Evolutionary conservation across 2,329 filamentous ascomycete species (phyloP).

Genomic region (Onygena corvina): DNA sequence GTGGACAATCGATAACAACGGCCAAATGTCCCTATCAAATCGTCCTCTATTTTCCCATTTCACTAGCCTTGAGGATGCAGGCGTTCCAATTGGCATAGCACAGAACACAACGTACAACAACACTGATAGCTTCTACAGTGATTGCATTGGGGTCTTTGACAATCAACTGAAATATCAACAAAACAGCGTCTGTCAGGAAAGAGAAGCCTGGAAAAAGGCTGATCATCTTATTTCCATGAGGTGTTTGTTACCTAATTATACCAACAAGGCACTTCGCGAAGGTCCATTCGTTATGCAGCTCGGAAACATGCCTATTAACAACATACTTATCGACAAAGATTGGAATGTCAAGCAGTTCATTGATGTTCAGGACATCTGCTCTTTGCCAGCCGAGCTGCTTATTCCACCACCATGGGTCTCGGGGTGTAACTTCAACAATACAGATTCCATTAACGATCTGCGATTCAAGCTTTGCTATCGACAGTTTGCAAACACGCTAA

Average conservation of each 20-base stretch:
- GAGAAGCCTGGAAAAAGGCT: constrained; percentile 9
- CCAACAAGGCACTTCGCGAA: constrained; percentile 19
- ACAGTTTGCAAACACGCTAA: constrained; percentile 11
- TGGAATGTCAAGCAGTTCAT: constrained; percentile 28
- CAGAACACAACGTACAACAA: constrained; percentile 17
- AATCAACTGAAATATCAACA: constrained; percentile 18
- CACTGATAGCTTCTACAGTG: constrained; percentile 18
- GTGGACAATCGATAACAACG: constrained; percentile 18
- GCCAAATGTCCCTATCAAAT: constrained; percentile 16
- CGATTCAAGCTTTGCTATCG: constrained; percentile 5
- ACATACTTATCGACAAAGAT: constrained; percentile 17
- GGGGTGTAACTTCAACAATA: constrained; percentile 8
- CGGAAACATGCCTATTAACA: constrained; percentile 28
- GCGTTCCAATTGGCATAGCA: constrained; percentile 18
- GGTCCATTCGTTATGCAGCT: constrained; percentile 27
- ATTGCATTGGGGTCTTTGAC: constrained; percentile 19
- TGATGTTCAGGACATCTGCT: constrained; percentile 28
- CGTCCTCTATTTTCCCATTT: constrained; percentile 18
- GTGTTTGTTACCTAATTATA: constrained; percentile 22
- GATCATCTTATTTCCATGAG: constrained; percentile 21
- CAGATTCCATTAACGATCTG: background rate
- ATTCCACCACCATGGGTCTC: constrained; percentile 21
- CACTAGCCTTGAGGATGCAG: constrained; percentile 18
- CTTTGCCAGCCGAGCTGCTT: constrained; percentile 22
- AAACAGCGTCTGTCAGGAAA: constrained; percentile 14